A percentile compares a stretch with the other conserved stretches of the same genome.
Conservation (phyloP, 2,329 filamentous ascomycete species). For the Colletotrichum lentis region DNA sequence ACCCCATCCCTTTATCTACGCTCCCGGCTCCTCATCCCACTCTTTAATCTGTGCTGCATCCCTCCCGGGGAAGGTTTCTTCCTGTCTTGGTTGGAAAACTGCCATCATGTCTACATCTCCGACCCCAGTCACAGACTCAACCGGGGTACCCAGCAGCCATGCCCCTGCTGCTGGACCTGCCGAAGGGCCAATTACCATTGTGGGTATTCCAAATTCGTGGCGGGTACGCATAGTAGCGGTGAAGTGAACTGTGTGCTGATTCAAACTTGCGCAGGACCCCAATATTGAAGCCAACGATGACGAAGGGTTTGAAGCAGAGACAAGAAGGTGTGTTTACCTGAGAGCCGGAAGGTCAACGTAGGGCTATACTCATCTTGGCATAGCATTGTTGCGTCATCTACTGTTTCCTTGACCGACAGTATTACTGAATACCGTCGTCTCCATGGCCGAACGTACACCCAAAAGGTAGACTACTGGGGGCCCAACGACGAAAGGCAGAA, state of each 20-base stretch:
- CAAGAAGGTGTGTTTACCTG: neutral
- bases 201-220: neutral
- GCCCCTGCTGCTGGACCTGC: neutral
- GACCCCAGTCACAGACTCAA: neutral
- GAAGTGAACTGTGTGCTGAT: neutral
- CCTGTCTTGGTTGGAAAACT: neutral
- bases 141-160: neutral
- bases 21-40: neutral
- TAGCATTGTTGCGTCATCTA: slow-evolving; percentile 35
- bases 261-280: neutral
- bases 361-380: neutral
- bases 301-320: neutral
- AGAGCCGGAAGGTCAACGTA: neutral
- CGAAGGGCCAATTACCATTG: neutral
- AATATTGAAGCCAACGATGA: neutral
- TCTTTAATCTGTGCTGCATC: neutral
- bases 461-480: slow-evolving; percentile 26
- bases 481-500: slow-evolving; percentile 40
- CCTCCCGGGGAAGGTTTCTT: neutral
- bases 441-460: slow-evolving; percentile 44
- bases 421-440: slow-evolving; percentile 46
- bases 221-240: neutral
- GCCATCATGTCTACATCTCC: neutral
- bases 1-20: neutral
- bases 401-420: slow-evolving; percentile 46